Percentiles rank a stretch among this genome's conserved stretches.
Conservation (phyloP, 495 filamentous ascomycete species). For the Daldinia loculata region DNA sequence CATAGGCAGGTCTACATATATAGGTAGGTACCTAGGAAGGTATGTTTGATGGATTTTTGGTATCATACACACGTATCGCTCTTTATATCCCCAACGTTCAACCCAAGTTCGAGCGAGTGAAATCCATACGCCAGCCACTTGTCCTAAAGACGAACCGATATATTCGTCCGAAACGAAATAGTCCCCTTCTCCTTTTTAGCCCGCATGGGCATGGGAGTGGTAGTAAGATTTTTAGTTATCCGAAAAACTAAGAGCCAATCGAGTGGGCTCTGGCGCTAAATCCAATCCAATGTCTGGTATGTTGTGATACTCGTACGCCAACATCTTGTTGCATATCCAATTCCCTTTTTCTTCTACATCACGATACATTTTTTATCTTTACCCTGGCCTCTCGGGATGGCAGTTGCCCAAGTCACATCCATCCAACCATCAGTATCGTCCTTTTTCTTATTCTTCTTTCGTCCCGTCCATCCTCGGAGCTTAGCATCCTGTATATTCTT, state of each 20-base stretch:
- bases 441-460: slow-evolving; percentile 49
- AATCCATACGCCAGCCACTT: neutral
- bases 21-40: neutral
- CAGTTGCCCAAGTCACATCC: slow-evolving; percentile 50
- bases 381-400: slow-evolving; percentile 18
- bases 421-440: slow-evolving; percentile 58
- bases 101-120: slow-evolving; percentile 10
- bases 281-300: neutral
- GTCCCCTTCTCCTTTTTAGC: neutral
- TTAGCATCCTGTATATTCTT: slow-evolving; percentile 65
- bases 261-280: neutral
- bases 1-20: neutral
- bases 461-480: slow-evolving; percentile 61
- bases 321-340: neutral
- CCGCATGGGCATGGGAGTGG: neutral
- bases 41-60: slow-evolving; percentile 3
- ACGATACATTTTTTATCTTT: slow-evolving; percentile 61
- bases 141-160: neutral
- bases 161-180: slow-evolving; percentile 5
- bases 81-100: neutral
- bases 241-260: neutral
- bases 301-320: neutral
- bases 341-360: slow-evolving; percentile 54
- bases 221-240: neutral
- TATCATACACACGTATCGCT: slow-evolving; percentile 11